Evolutionary conservation across 1,284 basidiomycete genomes (phyloP), one percentile per base, ranked within the genome.

Genomic region (Sporisorium iseilematis-ciliati): DNA sequence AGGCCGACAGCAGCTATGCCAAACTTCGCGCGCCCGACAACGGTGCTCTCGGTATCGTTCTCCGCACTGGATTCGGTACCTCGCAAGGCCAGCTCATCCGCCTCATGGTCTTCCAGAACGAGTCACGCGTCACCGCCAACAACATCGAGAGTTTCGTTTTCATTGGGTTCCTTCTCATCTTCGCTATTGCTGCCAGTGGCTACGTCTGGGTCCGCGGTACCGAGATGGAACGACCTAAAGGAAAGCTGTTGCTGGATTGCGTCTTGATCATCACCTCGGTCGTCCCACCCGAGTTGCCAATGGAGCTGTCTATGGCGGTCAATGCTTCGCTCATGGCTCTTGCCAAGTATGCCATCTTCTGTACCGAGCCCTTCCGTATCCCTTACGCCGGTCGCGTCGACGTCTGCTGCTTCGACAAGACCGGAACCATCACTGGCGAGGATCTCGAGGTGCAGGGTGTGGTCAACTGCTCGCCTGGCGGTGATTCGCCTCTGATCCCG

Each of bases 271-370:
- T 85, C 73, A 85, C 83, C 18, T 85, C 82, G 25, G 83, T 85
- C 55, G 83, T 85, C 1, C 83, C 83, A 14, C 82, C 82, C 18
- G 83, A 85, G 65, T 67, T 85, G 57, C 83, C 83, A 3, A 85
- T 85, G 83, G 83, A 85, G 76, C 77, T 85, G 26, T 81, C 79
- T 16, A 84, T 85, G 83, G 81, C 82, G 7, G 83, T 85, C 65
- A 85, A 85, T 49, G 80, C 83, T 20, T 84, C 83, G 40, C 68
- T 85, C 40, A 94, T 97, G 43, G 95, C 96, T 0, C 87, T 99
- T 46, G 93, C 93, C 62, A 98, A 97, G 87, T 93, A 88, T 85
- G 81, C 82, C 33, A 84, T 85, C 73, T 85, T 85, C 77, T 85
- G 83, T 62, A 85, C 83, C 40, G 83, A 85, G 55, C 83, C 83